Conservation (phyloP, 2,329 filamentous ascomycete species). For the Tothia fuscella region DNA sequence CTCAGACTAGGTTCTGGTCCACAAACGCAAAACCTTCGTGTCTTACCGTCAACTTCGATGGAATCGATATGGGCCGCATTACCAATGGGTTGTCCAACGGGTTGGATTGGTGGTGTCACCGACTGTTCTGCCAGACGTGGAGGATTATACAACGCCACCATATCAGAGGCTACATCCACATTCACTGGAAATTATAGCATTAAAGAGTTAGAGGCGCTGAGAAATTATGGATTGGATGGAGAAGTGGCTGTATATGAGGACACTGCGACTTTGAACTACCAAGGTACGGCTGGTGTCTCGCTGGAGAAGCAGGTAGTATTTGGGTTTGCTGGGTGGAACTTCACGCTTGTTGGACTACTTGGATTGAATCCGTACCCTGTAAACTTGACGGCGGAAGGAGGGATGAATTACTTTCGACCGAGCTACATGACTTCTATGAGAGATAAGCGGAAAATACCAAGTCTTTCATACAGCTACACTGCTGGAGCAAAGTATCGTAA, state of each 20-base stretch:
- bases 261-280: neutral
- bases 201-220: no score
- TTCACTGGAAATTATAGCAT: neutral
- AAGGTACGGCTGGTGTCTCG: neutral
- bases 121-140: neutral
- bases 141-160: neutral
- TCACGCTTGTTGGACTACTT: neutral
- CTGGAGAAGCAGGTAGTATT: neutral
- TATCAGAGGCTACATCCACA: neutral
- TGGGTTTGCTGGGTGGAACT: neutral
- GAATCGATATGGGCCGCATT: neutral
- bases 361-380: neutral
- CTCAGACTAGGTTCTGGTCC: neutral
- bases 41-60: neutral
- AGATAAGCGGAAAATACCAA: conserved; percentile 21
- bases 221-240: neutral
- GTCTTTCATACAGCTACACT: conserved; percentile 27
- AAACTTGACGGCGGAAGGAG: neutral
- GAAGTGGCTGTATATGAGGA: neutral
- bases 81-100: neutral
- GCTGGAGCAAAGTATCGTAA: conserved; percentile 24
- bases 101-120: neutral
- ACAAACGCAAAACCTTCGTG: neutral
- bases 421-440: conserved; percentile 20
- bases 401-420: neutral